Conservation (phyloP, 164 flowering plant genomes). For the Akebia trifoliata region DNA sequence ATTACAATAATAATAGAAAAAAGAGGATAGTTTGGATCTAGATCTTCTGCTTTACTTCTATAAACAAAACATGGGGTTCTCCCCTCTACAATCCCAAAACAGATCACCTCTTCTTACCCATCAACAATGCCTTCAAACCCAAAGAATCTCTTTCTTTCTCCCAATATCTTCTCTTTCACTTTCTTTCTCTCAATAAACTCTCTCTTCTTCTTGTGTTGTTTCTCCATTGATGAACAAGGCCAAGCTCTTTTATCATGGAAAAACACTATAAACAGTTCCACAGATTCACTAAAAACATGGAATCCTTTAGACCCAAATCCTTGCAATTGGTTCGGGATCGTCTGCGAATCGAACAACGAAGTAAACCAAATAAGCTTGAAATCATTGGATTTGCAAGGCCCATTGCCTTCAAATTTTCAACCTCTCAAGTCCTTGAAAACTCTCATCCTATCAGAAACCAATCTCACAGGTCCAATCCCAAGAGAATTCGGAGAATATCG, state of each 20-base stretch:
- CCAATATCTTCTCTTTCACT: conserved; percentile 27
- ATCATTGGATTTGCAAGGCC: conserved; percentile 56
- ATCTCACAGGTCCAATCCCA: conserved; percentile 78
- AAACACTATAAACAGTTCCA: conserved; percentile 44
- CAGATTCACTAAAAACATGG: conserved; percentile 56
- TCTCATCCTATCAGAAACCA: conserved; percentile 56
- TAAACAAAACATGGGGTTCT: conserved; percentile 96
- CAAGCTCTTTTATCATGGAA: conserved; percentile 81
- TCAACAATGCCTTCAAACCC: conserved; percentile 62
- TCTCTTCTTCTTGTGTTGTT: conserved; percentile 32
- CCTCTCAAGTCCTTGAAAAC: conserved; percentile 48
- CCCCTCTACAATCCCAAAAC: conserved; percentile 81
- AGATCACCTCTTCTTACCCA: conserved; percentile 35
- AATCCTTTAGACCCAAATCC: conserved; percentile 44
- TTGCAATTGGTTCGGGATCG: conserved; percentile 75
- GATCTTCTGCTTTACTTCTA: conserved; percentile 70
- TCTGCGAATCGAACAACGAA: conserved; percentile 47
- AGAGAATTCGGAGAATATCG: conserved; percentile 51
- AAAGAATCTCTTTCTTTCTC: conserved; percentile 33
- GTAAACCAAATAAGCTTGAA: conserved; percentile 50
- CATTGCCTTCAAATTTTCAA: conserved; percentile 70
- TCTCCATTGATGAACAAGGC: conserved; percentile 68
- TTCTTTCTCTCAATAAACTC: conserved; percentile 28
- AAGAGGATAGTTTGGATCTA: conserved; percentile 55
- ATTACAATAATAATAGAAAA: conserved; percentile 25